A percentile compares a stretch with the other conserved stretches of the same genome.
These are phyloP conservation scores for Epichloe aotearoae DNA, from an alignment of 2,329 filamentous ascomycete species.

Conservation along the genomic window DNA sequence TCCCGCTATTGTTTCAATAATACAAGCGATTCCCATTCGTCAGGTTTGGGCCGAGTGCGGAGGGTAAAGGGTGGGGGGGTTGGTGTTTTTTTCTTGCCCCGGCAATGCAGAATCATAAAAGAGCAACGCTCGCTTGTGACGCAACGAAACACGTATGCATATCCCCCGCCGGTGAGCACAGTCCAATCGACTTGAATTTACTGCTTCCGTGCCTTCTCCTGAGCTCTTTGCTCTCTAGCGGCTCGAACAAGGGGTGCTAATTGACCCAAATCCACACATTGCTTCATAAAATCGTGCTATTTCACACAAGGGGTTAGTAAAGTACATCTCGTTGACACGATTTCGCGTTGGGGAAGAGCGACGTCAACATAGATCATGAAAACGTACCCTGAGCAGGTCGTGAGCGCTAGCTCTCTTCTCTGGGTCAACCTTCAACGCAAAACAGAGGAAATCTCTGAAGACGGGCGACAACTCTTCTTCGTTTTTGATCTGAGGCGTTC, in stretches of 20 bases:
- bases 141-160: slow-evolving; percentile 4
- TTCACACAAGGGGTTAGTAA: background rate
- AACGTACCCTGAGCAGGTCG: slow-evolving; percentile 74
- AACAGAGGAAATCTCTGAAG: slow-evolving; percentile 84
- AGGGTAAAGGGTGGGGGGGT: background rate
- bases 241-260: slow-evolving; percentile 78
- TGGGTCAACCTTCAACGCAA: slow-evolving; percentile 90
- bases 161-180: background rate
- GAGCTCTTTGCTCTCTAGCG: slow-evolving; percentile 70
- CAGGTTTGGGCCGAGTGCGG: background rate
- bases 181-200: slow-evolving; percentile 8
- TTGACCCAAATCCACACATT: slow-evolving; percentile 60
- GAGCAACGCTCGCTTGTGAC: slow-evolving; percentile 4
- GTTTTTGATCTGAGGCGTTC: slow-evolving; percentile 89
- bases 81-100: background rate
- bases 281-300: slow-evolving; percentile 70
- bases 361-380: slow-evolving; percentile 1
- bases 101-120: slow-evolving; percentile 1
- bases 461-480: slow-evolving; percentile 67
- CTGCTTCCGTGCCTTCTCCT: slow-evolving; percentile 64
- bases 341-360: background rate
- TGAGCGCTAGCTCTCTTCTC: slow-evolving; percentile 94
- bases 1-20: background rate
- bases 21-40: background rate
- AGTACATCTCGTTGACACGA: background rate